A percentile compares a stretch with the other conserved stretches of the same genome.
Evolutionary conservation across 2,329 filamentous ascomycete genomes (phyloP).

Genomic region (Cryphonectria naterciae): DNA sequence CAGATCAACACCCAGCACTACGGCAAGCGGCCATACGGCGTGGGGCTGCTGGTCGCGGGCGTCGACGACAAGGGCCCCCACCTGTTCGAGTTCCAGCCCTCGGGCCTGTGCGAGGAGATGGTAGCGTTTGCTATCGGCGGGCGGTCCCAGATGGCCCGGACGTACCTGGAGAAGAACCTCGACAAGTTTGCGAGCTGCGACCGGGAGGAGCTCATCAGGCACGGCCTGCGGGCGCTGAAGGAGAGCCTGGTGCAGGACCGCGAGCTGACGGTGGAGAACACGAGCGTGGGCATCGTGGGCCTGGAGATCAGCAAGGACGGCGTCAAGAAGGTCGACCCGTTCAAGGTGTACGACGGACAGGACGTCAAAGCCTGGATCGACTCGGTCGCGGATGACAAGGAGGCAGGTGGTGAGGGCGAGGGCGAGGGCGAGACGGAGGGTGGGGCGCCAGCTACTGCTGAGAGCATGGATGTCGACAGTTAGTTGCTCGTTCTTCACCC

Average conservation of each 20-base stretch:
- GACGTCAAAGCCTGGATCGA: slow-evolving; percentile 87
- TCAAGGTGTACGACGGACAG: slow-evolving; percentile 88
- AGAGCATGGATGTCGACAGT: slow-evolving; percentile 52
- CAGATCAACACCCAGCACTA: slow-evolving; percentile 98
- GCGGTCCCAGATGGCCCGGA: slow-evolving; percentile 94
- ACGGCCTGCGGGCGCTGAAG: slow-evolving; percentile 89
- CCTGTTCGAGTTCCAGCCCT: slow-evolving; percentile 97
- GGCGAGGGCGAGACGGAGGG: slow-evolving; percentile 38
- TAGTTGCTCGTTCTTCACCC: slow-evolving; percentile 24
- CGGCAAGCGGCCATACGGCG: slow-evolving; percentile 93
- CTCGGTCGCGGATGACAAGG: slow-evolving; percentile 62
- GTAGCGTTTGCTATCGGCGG: slow-evolving; percentile 93
- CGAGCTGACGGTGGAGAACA: slow-evolving; percentile 96
- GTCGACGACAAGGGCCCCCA: slow-evolving; percentile 94
- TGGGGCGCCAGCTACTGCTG: slow-evolving; percentile 34
- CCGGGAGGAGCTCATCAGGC: slow-evolving; percentile 85
- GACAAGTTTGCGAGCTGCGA: slow-evolving; percentile 77
- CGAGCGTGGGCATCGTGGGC: slow-evolving; percentile 85
- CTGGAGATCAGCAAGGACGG: slow-evolving; percentile 52
- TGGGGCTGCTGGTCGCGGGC: slow-evolving; percentile 88
- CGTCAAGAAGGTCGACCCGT: slow-evolving; percentile 70
- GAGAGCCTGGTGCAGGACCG: slow-evolving; percentile 97
- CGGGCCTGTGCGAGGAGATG: slow-evolving; percentile 97
- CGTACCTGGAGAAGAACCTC: slow-evolving; percentile 91
- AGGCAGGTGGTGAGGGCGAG: slow-evolving; percentile 48